Conservation (phyloP, 2,329 filamentous ascomycete species). For the Calonectria multiphialidica region DNA sequence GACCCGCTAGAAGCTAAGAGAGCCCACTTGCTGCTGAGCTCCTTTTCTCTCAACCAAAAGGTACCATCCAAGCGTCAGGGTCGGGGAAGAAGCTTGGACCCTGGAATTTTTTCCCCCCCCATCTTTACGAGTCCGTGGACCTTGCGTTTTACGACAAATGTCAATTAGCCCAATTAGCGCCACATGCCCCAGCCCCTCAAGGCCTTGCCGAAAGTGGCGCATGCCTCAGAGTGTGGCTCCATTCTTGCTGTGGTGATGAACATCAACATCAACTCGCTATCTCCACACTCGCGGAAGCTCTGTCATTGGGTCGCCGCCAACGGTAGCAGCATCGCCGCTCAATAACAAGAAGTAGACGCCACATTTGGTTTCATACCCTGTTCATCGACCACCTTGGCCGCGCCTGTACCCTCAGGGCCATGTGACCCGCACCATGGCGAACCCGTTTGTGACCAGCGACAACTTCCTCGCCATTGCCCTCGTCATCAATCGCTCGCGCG, state of each 20-base stretch:
- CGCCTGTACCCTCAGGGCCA: slow-evolving; percentile 27
- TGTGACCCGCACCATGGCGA: slow-evolving; percentile 47
- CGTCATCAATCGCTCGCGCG: slow-evolving; percentile 79
- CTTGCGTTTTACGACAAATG: background rate
- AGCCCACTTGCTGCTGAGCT: background rate
- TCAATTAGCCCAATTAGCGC: background rate
- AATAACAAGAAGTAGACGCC: background rate
- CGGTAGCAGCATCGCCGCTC: slow-evolving; percentile 24
- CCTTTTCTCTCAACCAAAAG: slow-evolving; percentile 8
- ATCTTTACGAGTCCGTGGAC: background rate
- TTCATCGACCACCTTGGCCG: background rate
- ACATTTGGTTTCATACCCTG: background rate
- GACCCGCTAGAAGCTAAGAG: background rate
- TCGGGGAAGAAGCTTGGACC: slow-evolving; percentile 6
- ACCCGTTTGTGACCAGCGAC: slow-evolving; percentile 64
- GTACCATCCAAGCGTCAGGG: background rate
- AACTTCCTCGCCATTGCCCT: slow-evolving; percentile 79
- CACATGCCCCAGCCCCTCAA: slow-evolving; percentile 3
- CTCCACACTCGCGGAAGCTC: slow-evolving; percentile 29
- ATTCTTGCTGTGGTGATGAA: background rate
- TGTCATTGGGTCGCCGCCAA: slow-evolving; percentile 25
- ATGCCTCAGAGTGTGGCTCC: slow-evolving; percentile 5
- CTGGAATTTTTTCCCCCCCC: background rate
- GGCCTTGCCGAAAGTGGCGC: slow-evolving; percentile 28
- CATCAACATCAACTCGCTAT: slow-evolving; percentile 23